These are phyloP conservation scores for Colletotrichum eremochloae DNA, from an alignment of 2,329 filamentous ascomycete genomes.

Conservation along the genomic window DNA sequence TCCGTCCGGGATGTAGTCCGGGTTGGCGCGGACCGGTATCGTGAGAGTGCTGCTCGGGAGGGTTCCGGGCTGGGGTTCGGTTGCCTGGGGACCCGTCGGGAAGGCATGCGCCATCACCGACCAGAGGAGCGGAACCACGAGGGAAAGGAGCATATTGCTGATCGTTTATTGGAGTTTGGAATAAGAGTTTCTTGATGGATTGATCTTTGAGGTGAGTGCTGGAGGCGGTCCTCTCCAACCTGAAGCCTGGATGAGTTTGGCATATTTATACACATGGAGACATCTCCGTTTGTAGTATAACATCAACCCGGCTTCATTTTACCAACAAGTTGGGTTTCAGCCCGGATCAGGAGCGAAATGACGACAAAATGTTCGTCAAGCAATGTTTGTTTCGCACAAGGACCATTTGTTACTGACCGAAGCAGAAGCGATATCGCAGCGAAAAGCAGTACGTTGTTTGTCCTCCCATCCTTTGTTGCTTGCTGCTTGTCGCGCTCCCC, in stretches of 20 bases:
- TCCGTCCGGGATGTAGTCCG: conserved; percentile 26
- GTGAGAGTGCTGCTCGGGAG: conserved; percentile 18
- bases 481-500: not conserved
- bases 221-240: not conserved
- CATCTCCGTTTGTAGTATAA: not conserved
- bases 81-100: conserved; percentile 1
- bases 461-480: not conserved
- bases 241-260: not conserved
- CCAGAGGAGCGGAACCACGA: conserved; percentile 14
- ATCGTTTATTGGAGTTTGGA: not conserved
- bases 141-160: not conserved
- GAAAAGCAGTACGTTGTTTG: conserved; percentile 9
- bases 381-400: conserved; percentile 17
- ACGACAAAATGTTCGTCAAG: not conserved
- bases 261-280: not conserved
- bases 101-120: conserved; percentile 10
- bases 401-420: not conserved
- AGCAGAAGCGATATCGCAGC: not conserved
- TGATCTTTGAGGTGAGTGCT: not conserved
- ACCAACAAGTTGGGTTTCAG: not conserved
- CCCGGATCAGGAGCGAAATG: conserved; percentile 3
- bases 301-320: not conserved
- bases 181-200: not conserved
- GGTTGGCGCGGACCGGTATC: conserved; percentile 31
- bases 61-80: not conserved